Evolutionary conservation across 495 filamentous ascomycete species (phyloP), one percentile per base, ranked within the genome.

Genomic region (Hyaloscypha finlandica): DNA sequence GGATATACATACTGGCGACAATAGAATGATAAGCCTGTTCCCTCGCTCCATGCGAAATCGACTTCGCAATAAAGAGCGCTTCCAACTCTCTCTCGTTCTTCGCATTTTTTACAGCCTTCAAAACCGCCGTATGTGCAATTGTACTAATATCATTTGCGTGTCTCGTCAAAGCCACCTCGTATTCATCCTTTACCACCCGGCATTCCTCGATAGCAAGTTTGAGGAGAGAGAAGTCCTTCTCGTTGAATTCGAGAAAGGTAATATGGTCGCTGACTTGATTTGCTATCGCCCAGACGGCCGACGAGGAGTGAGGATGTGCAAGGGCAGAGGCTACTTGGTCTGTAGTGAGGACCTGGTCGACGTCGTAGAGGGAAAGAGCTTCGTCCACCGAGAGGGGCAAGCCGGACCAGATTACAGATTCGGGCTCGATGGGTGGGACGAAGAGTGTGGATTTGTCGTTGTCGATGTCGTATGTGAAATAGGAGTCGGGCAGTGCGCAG

Each of bases 361-460:
- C 77, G 52, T 94, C 89, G 61, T 82, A 87, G 31, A 84, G 84
- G 32, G 86, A 74, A 52, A 85, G 74, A 22, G 94, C 94, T 74
- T 97, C 89, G n/a, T 89, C 80, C 37, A 80, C 74, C 8, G 87
- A 89, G 64, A 96, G 75, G 0, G 96, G 96, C 25, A 98, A 85
- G 32, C 96, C 96, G 30, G 89, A 90, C 96, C 96, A 99, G 71
- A 98, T 92, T n/a, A 98, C 95, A 51, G 87, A 88, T 33, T 96
- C 91, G 53, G 93, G 87, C 63, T 96, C 87, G 73, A 96, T 85
- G 2, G 92, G 90, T 6, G 96, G 94, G 68, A 99, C 95, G 81
- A 92, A 99, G 61, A 98, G 88, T 9, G 92, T 97, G 29, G 93
- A 84, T 70, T 88, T 85, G 68, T 85, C 81, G 25, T 83, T 82